Evolutionary conservation across 208 protist species (phyloP).

Genomic region (Porcisia deanei): DNA sequence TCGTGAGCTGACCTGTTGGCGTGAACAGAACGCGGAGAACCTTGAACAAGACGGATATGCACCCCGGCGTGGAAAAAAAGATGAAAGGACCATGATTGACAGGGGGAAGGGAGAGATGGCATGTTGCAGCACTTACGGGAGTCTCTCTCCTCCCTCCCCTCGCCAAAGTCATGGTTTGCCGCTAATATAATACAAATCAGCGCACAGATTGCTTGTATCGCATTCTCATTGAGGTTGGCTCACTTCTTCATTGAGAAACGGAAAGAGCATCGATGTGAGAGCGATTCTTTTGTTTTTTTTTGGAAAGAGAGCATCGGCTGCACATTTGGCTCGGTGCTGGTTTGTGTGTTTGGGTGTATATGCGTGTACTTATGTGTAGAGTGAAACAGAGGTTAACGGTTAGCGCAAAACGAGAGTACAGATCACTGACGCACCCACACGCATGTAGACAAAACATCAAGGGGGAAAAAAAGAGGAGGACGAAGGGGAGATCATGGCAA

Average conservation of each 20-base stretch:
- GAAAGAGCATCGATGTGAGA: background rate
- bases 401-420: background rate
- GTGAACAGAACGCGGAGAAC: background rate
- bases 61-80: background rate
- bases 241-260: background rate
- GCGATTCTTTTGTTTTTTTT: background rate
- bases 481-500: background rate
- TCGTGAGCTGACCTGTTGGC: background rate
- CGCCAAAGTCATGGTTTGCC: background rate
- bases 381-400: background rate
- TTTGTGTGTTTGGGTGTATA: background rate
- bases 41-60: background rate
- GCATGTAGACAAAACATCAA: background rate
- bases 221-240: background rate
- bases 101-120: background rate
- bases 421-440: background rate
- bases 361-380: too few relatives aligned
- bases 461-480: background rate
- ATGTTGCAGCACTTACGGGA: background rate
- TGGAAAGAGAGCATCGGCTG: background rate
- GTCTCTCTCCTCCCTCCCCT: too few relatives aligned
- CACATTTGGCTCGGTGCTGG: background rate
- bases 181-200: background rate
- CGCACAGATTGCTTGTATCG: background rate
- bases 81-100: background rate